These are phyloP conservation scores for Lecanicillium sp. DNA, from an alignment of 2,329 filamentous ascomycete species.

Conservation along the genomic window DNA sequence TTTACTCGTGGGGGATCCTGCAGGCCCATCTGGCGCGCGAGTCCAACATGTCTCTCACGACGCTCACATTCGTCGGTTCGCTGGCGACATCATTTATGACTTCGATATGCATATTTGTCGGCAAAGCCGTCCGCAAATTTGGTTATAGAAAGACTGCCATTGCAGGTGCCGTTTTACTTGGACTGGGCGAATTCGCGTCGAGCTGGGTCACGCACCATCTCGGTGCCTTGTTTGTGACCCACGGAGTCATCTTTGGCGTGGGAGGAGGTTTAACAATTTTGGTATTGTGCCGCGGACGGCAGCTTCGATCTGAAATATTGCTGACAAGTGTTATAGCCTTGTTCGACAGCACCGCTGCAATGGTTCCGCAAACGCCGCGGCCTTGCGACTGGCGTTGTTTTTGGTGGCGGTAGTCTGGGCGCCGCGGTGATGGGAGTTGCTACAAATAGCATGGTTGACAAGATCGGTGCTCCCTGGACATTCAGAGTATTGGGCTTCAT, in stretches of 20 bases:
- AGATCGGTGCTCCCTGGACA: constrained; percentile 22
- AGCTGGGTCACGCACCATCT: constrained; percentile 21
- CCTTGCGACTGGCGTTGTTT: constrained; percentile 25
- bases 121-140: constrained; percentile 19
- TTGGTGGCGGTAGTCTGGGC: constrained; percentile 22
- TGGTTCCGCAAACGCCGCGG: constrained; percentile 23
- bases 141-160: constrained; percentile 21
- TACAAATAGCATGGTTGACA: constrained; percentile 18
- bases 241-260: constrained; percentile 23
- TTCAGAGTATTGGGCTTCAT: constrained; percentile 23
- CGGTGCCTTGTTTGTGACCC: constrained; percentile 21
- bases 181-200: constrained; percentile 23
- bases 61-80: constrained; percentile 24
- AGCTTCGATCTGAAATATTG: background rate
- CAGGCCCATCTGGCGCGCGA: constrained; percentile 21
- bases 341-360: constrained; percentile 22
- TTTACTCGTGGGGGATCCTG: constrained; percentile 25
- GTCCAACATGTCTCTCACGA: constrained; percentile 19
- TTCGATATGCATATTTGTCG: constrained; percentile 22
- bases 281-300: no score
- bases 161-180: constrained; percentile 21
- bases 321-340: constrained; percentile 15
- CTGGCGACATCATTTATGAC: constrained; percentile 25
- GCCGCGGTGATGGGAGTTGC: constrained; percentile 23
- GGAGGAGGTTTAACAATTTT: constrained; percentile 22